Base-by-base conservation (phyloP, 106 monocot species). In the Apostasia ramifera region DNA sequence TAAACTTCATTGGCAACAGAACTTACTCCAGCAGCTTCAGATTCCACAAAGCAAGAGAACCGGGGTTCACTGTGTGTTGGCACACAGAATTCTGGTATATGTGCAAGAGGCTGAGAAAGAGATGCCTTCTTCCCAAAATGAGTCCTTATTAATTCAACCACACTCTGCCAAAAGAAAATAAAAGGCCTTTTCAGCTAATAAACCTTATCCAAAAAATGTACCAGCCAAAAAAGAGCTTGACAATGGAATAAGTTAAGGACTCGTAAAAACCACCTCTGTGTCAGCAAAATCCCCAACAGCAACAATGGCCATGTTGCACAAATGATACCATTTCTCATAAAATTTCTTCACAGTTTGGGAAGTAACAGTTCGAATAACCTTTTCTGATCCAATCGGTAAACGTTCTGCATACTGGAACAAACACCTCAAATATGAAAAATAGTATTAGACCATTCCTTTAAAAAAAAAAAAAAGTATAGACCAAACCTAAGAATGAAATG, bases 1-100 rank as follows among this genome's bases (percentile, higher is more conserved):
- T 59, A 64, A 48, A 26, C 38, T 42, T 44, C 47, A 71, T 14
- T 52, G 44, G 5, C 4, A 40, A 6, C 48, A 67, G 52, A 55
- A 79, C 90, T 80, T 76, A 98, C 98, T 78, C 98, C 98, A 66
- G 86, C 89, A 74, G 97, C 97, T 83, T 98, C 97, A 75, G 98
- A 98, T 80, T 98, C 98, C 69, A 98, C 85, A 77, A 98, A 92
- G 69, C 98, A 98, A 6, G 98, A 98, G 83, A 90, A 90, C 1
- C 98, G 86, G 53, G 98, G 98, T 70, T 98, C 90, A 62, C 78
- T 55, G 66, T 98, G 98, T 53, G 98, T 83, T 73, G 98, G 98
- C 57, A 98, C 93, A 59, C 73, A 76, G 70, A 83, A 87, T 48
- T 84, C 77, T 69, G 90, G 93, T 76, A 98, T 78, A 48, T 44